Conservation (phyloP, 1,284 basidiomycete species). For the Cryptococcus depauperatus region DNA sequence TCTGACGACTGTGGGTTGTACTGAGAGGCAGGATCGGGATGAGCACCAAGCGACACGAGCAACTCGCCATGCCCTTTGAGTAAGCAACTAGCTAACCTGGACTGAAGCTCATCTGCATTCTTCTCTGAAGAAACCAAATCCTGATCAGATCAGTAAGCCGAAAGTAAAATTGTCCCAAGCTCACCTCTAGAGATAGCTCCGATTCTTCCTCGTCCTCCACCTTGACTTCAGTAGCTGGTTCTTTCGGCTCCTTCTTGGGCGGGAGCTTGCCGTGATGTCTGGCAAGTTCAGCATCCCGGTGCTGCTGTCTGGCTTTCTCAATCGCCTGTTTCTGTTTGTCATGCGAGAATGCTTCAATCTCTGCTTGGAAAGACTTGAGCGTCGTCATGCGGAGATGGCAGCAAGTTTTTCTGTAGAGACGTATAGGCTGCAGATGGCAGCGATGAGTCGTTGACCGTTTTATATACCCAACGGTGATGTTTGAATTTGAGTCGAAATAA, state of each 20-base stretch:
- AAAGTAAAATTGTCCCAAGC: not conserved
- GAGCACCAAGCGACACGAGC: constrained; percentile 35
- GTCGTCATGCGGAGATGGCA: no score
- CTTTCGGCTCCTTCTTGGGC: constrained; percentile 8
- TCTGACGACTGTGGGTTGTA: constrained; percentile 17
- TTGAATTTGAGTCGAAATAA: no score
- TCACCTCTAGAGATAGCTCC: constrained; percentile 29
- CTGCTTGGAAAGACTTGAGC: constrained; percentile 43
- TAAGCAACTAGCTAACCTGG: constrained; percentile 29
- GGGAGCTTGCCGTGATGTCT: constrained; percentile 32
- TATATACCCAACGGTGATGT: no score
- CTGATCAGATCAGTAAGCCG: constrained; percentile 14
- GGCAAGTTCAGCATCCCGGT: constrained; percentile 35
- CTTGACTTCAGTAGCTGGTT: constrained; percentile 11
- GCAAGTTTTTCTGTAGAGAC: no score
- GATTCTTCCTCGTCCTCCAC: constrained; percentile 13
- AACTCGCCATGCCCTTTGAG: constrained; percentile 40
- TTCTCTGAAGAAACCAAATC: constrained; percentile 22
- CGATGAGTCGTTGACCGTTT: no score
- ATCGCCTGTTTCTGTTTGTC: constrained; percentile 36
- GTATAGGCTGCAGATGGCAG: no score
- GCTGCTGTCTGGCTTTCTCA: constrained; percentile 32
- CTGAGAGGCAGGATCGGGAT: constrained; percentile 23
- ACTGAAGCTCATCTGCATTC: constrained; percentile 26
- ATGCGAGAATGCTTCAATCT: constrained; percentile 41